phyloP scores from a whole-genome alignment of 2,329 filamentous ascomycete species.

The Rachicladosporium sp. region DNA sequence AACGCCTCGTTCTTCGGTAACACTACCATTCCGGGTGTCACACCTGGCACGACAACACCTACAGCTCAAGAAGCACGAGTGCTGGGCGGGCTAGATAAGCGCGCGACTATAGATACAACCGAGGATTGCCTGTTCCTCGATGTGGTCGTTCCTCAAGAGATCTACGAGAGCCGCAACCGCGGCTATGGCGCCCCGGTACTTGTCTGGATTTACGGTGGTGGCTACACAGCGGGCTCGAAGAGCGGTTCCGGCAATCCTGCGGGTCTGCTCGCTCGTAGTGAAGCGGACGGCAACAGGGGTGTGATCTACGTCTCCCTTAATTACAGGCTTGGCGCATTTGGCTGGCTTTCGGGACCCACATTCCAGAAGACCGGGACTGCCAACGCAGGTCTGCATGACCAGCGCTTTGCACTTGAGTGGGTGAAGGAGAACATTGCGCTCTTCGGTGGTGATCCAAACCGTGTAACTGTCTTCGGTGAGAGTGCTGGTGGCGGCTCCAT shows the following conservation, averaged over 20 bases:
- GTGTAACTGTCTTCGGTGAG: conserved; percentile 40
- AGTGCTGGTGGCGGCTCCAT: conserved; percentile 43
- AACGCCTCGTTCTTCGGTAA: conserved; percentile 6
- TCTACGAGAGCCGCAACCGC: conserved; percentile 14
- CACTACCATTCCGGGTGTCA: conserved; percentile 10
- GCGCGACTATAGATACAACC: conserved; percentile 13
- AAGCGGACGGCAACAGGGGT: conserved; percentile 24
- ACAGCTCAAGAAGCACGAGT: too few species aligned
- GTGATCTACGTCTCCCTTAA: conserved; percentile 38
- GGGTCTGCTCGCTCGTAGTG: conserved; percentile 31
- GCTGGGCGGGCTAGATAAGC: background rate
- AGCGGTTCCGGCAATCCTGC: conserved; percentile 23
- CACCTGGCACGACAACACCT: too few species aligned
- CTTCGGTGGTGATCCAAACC: conserved; percentile 42
- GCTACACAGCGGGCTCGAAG: conserved; percentile 31
- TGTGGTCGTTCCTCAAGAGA: conserved; percentile 24
- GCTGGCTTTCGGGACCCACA: conserved; percentile 35
- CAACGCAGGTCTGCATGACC: conserved; percentile 42
- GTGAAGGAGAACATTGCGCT: conserved; percentile 38
- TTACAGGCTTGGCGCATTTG: conserved; percentile 38
- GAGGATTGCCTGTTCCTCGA: conserved; percentile 32
- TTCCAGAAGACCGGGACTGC: conserved; percentile 32
- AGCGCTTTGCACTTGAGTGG: conserved; percentile 46
- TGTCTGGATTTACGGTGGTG: conserved; percentile 40
- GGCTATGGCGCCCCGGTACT: conserved; percentile 27